phyloP scores from a whole-genome alignment of 139 green algal genomes.

The Picochlorum sp. region DNA sequence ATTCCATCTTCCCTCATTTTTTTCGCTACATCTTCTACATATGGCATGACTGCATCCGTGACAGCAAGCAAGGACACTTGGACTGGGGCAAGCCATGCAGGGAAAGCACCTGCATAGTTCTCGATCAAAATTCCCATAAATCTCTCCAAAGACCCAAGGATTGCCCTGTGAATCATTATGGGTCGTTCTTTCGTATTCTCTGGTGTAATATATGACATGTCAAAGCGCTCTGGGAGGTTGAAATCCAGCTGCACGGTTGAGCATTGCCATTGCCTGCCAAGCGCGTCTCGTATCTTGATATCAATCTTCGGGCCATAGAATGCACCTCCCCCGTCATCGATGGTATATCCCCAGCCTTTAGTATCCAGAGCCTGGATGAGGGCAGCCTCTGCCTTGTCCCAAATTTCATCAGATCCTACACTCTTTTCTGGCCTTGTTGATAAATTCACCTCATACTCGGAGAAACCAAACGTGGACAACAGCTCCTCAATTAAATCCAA shows the following conservation, averaged over 20 bases:
- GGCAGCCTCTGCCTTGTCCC: constrained; percentile 67
- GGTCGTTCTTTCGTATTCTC: constrained; percentile 61
- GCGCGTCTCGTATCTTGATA: constrained; percentile 81
- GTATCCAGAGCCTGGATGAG: constrained; percentile 64
- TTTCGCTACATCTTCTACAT: constrained; percentile 50
- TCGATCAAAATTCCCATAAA: constrained; percentile 98
- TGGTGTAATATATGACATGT: constrained; percentile 78
- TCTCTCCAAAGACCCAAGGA: constrained; percentile 82
- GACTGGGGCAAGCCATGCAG: constrained; percentile 84
- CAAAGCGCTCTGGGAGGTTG: constrained; percentile 93
- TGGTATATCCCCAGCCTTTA: constrained; percentile 65
- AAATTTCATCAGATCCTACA: constrained; percentile 85
- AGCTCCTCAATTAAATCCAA: constrained; percentile 82
- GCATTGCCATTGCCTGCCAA: constrained; percentile 97
- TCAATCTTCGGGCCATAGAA: constrained; percentile 99
- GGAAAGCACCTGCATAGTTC: constrained; percentile 90
- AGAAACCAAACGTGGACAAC: constrained; percentile 87
- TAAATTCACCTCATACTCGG: constrained; percentile 78
- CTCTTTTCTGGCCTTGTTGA: constrained; percentile 89
- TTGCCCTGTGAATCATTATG: constrained; percentile 98
- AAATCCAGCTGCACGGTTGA: constrained; percentile 95
- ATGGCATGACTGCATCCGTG: constrained; percentile 56
- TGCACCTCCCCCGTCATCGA: constrained; percentile 81
- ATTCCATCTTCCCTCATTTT: constrained; percentile 49
- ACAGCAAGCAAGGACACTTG: constrained; percentile 79